Evolutionary conservation across 106 monocot species (phyloP).

Genomic region (Dioscorea dumetorum): DNA sequence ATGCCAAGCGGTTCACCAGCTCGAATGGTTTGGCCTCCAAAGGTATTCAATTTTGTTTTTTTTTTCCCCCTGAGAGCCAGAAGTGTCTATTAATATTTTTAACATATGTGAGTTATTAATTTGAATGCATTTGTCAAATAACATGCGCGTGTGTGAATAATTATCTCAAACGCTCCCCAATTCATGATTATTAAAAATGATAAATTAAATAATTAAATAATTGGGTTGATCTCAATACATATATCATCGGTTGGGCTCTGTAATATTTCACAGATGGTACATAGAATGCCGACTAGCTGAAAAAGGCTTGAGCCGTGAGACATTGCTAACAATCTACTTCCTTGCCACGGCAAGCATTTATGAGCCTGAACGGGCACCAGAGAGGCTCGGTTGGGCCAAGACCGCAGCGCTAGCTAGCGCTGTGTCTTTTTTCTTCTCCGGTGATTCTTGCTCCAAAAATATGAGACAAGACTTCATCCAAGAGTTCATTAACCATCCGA

Average conservation of each 20-base stretch:
- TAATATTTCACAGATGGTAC: slow-evolving; percentile 39
- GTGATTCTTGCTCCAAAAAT: not conserved
- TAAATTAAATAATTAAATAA: too few relatives aligned
- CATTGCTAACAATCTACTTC: slow-evolving; percentile 45
- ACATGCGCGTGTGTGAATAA: too few relatives aligned
- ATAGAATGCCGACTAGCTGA: slow-evolving; percentile 21
- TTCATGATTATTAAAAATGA: too few relatives aligned
- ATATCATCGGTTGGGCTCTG: too few relatives aligned
- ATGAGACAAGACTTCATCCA: slow-evolving; percentile 4
- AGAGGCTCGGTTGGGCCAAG: slow-evolving; percentile 48
- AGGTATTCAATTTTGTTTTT: too few relatives aligned
- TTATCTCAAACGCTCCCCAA: too few relatives aligned
- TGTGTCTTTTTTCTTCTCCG: slow-evolving; percentile 11
- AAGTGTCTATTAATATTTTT: too few relatives aligned
- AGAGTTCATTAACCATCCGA: not conserved
- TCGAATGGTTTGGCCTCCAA: slow-evolving; percentile 50
- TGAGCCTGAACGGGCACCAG: slow-evolving; percentile 37
- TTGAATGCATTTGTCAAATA: too few relatives aligned
- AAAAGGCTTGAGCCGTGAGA: slow-evolving; percentile 21
- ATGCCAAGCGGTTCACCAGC: slow-evolving; percentile 65
- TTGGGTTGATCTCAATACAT: too few relatives aligned
- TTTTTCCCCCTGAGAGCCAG: too few relatives aligned
- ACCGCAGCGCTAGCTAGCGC: slow-evolving; percentile 25
- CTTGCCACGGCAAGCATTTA: slow-evolving; percentile 41
- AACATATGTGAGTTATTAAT: too few relatives aligned